Evolutionary conservation across 2,329 filamentous ascomycete species (phyloP).

Genomic region (Fusarium sp.): DNA sequence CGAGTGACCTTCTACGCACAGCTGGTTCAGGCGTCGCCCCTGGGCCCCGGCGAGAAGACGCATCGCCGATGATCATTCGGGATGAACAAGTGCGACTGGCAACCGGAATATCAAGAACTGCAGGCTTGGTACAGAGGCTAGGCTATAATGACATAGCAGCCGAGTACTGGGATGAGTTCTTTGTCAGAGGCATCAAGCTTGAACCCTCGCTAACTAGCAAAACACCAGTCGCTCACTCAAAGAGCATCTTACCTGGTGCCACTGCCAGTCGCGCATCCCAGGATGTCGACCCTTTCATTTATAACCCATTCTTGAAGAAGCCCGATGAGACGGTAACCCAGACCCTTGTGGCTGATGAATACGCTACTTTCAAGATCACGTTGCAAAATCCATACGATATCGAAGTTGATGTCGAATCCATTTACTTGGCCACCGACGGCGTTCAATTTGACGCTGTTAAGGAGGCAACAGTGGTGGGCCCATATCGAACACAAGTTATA

Average conservation of each 20-base stretch:
- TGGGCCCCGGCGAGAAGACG: conserved; percentile 73
- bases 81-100: conserved; percentile 89
- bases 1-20: conserved; percentile 83
- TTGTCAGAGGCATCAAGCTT: conserved; percentile 81
- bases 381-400: conserved; percentile 96
- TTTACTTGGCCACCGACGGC: conserved; percentile 79
- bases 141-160: conserved; percentile 77
- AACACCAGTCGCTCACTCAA: conserved; percentile 73
- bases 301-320: conserved; percentile 88
- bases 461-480: conserved; percentile 76
- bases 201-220: conserved; percentile 69
- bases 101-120: conserved; percentile 86
- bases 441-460: conserved; percentile 74
- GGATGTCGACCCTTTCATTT: conserved; percentile 87
- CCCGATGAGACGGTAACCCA: conserved; percentile 69
- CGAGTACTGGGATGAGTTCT: conserved; percentile 97
- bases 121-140: conserved; percentile 78
- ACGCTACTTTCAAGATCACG: conserved; percentile 80
- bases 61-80: conserved; percentile 74
- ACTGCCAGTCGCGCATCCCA: conserved; percentile 64
- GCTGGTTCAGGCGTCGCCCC: conserved; percentile 84
- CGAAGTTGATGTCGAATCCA: conserved; percentile 86
- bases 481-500: conserved; percentile 84
- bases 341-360: conserved; percentile 82
- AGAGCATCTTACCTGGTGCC: conserved; percentile 63